phyloP scores from a whole-genome alignment of 176 grass and related monocot species.

The Eremochloa ophiuroides region DNA sequence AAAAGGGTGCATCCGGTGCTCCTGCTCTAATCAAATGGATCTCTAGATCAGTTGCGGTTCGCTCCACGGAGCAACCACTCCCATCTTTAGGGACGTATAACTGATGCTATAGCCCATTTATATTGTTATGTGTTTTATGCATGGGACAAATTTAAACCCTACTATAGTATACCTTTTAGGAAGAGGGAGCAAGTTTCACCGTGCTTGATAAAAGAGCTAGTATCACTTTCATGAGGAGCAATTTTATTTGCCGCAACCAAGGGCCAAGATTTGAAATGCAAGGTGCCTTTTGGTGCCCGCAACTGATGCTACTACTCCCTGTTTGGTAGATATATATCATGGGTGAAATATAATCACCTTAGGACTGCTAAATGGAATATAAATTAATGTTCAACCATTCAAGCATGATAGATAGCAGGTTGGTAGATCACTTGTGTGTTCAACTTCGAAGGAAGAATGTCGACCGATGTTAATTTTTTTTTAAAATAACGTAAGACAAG shows the following conservation, averaged over 20 bases:
- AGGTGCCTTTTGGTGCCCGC: background rate
- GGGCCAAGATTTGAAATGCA: background rate
- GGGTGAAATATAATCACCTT: background rate
- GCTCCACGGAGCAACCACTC: too few relatives aligned
- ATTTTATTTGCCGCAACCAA: background rate
- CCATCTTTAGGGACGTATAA: too few relatives aligned
- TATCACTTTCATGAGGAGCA: background rate
- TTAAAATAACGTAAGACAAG: too few relatives aligned
- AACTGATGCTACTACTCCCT: background rate
- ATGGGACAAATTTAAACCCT: too few relatives aligned
- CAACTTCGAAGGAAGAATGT: background rate
- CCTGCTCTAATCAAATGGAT: too few relatives aligned
- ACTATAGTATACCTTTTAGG: too few relatives aligned
- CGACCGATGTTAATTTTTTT: background rate
- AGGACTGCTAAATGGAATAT: background rate
- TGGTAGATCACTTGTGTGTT: background rate
- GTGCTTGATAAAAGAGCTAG: background rate
- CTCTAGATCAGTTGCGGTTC: too few relatives aligned
- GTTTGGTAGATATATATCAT: background rate
- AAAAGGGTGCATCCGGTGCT: too few relatives aligned
- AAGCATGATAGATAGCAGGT: background rate
- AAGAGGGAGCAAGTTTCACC: too few relatives aligned
- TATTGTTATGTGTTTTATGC: too few relatives aligned
- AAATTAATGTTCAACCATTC: background rate
- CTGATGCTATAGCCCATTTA: background rate